A percentile compares a stretch with the other conserved stretches of the same genome.
Conservation (phyloP, 805 yeast genomes). For the Starmerella vitae region DNA sequence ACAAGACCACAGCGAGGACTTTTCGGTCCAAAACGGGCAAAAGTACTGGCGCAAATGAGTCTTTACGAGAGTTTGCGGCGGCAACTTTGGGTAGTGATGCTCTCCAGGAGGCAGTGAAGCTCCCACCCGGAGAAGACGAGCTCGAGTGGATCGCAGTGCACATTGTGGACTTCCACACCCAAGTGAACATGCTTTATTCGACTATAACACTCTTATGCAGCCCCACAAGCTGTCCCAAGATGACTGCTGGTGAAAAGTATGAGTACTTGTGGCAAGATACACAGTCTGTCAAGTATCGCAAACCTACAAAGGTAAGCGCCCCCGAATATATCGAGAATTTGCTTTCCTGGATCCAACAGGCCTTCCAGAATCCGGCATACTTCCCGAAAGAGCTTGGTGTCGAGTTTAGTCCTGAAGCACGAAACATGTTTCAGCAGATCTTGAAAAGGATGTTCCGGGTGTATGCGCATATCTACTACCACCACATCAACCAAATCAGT, state of each 20-base stretch:
- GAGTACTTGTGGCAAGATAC: constrained; percentile 92
- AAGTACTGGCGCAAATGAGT: constrained; percentile 23
- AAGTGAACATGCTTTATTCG: constrained; percentile 90
- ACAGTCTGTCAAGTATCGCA: constrained; percentile 35
- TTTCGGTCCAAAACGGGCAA: constrained; percentile 26
- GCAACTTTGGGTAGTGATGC: constrained; percentile 89
- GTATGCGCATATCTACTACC: constrained; percentile 95
- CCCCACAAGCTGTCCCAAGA: constrained; percentile 84
- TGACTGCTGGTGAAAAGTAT: constrained; percentile 96
- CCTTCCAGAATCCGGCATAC: constrained; percentile 75
- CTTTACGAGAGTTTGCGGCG: constrained; percentile 76
- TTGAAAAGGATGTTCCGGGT: constrained; percentile 85
- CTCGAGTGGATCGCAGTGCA: constrained; percentile 96
- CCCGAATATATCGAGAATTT: constrained; percentile 89
- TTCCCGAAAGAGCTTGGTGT: constrained; percentile 86
- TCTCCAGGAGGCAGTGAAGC: constrained; percentile 78
- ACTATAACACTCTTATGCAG: constrained; percentile 94
- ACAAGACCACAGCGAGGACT: constrained; percentile 26
- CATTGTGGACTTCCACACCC: constrained; percentile 94
- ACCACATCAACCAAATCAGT: constrained; percentile 88
- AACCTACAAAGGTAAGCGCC: constrained; percentile 81
- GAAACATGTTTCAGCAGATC: constrained; percentile 65
- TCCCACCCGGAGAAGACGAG: constrained; percentile 83
- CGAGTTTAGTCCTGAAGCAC: constrained; percentile 81
- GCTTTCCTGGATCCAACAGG: constrained; percentile 91